Percentiles rank a stretch among this genome's conserved stretches.
Conservation (phyloP, 73 alveolate genomes). For the Tetrahymena elliotti region DNA sequence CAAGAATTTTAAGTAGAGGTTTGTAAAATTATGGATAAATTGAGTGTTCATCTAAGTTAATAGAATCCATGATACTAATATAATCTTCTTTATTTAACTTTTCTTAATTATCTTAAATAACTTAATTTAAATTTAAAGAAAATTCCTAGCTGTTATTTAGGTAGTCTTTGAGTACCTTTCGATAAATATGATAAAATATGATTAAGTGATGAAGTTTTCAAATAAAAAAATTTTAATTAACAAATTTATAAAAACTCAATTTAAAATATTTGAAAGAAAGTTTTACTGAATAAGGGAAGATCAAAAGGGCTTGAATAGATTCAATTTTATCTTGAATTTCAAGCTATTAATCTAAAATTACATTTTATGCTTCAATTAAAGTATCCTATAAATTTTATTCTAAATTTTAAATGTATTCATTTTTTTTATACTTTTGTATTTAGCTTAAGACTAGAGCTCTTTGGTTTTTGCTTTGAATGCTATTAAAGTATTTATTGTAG, state of each 20-base stretch:
- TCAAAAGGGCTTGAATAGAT: not conserved
- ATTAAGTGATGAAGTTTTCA: too few relatives aligned
- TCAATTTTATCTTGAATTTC: not conserved
- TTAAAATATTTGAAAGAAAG: too few relatives aligned
- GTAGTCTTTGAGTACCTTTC: not conserved
- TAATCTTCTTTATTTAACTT: not conserved
- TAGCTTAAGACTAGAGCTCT: not conserved
- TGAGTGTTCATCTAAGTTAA: not conserved
- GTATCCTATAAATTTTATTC: not conserved
- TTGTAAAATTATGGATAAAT: not conserved
- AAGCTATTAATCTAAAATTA: not conserved
- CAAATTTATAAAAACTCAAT: too few relatives aligned
- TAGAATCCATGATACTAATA: not conserved
- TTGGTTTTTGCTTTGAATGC: not conserved
- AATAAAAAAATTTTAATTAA: too few relatives aligned
- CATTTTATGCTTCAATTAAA: not conserved
- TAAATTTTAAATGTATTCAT: not conserved
- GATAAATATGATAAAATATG: too few relatives aligned
- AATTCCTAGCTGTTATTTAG: not conserved
- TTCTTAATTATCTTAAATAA: not conserved
- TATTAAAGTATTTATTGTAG: not conserved
- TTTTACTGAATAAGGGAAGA: not conserved
- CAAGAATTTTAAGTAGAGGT: not conserved
- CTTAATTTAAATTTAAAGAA: not conserved
- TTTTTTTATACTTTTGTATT: not conserved